Evolutionary conservation across 1,139 yeast species (phyloP), one percentile per base, ranked within the genome.

Genomic region (Geotrichum histeridarum): DNA sequence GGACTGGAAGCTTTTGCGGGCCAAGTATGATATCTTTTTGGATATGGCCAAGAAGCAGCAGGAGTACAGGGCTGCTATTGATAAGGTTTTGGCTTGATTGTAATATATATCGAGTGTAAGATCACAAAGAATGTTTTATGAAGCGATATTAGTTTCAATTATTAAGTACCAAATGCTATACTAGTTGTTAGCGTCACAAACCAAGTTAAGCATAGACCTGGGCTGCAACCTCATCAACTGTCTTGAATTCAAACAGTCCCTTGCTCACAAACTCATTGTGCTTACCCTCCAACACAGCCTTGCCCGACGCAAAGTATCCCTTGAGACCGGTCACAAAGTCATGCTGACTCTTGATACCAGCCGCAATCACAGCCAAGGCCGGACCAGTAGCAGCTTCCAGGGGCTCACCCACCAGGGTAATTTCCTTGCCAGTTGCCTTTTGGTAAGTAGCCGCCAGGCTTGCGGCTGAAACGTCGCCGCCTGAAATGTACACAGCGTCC

Each of bases 41-140:
- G 96, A 91, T 66, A 95, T 88, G 79, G 89, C 95, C 54, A 79
- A 75, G 62, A 80, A 84, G 49, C 98, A 93, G 71, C 84, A 79
- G 64, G 80, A 77, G 63, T 93, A 87, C 72, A 79, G 98, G 69
- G 71, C 74, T 31, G 67, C 80, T 71, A 89, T 91, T 49, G 89
- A 84, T 63, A 70, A 71, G 38, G 69, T 64, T 41, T 50, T 65
- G 31, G 64, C 61, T 2, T 44, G 32, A 27, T 22, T 11, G 27
- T 22, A 22, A 38, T 61, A 60, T 35, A 17, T 35, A 6, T 35
- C n/a, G 12, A 33, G 12, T 8, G 36, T 12, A 33, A 33, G 36
- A 8, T 11, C 37, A n/a, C n/a, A n/a, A n/a, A n/a, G n/a, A n/a
- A n/a, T n/a, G n/a, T n/a, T n/a, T n/a, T n/a, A n/a, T n/a, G n/a